phyloP scores from a whole-genome alignment of 345 rosid genomes.

The Orychophragmus violaceus region DNA sequence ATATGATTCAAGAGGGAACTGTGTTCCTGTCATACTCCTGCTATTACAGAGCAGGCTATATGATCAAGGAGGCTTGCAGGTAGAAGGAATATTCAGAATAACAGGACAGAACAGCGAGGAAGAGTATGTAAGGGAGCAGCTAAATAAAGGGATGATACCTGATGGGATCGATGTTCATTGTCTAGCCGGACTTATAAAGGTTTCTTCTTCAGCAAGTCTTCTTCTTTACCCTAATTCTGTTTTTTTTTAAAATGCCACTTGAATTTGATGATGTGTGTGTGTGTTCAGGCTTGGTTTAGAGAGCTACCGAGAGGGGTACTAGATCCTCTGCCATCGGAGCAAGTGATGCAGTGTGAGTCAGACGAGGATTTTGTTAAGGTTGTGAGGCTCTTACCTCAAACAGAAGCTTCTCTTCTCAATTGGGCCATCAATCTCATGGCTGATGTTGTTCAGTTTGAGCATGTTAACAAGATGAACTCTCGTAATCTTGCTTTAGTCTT shows the following conservation, averaged over 20 bases:
- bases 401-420: slow-evolving; percentile 78
- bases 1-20: slow-evolving; percentile 82
- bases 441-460: slow-evolving; percentile 76
- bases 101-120: slow-evolving; percentile 82
- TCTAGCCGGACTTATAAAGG: slow-evolving; percentile 83
- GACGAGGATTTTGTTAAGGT: slow-evolving; percentile 83
- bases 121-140: slow-evolving; percentile 72
- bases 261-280: background rate
- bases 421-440: slow-evolving; percentile 97
- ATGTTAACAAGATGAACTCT: slow-evolving; percentile 90
- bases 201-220: background rate
- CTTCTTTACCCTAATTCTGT: background rate
- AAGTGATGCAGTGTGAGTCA: slow-evolving; percentile 80
- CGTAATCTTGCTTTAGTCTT: slow-evolving; percentile 91
- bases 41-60: slow-evolving; percentile 78
- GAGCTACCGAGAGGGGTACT: slow-evolving; percentile 86
- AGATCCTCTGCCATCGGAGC: slow-evolving; percentile 76
- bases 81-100: slow-evolving; percentile 92
- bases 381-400: slow-evolving; percentile 73
- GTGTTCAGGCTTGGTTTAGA: slow-evolving; percentile 89
- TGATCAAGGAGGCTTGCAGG: slow-evolving; percentile 76
- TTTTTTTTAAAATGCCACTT: background rate
- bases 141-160: slow-evolving; percentile 74
- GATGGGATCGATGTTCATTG: slow-evolving; percentile 81
- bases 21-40: slow-evolving; percentile 85